Percentiles rank a stretch among this genome's conserved stretches.
phyloP scores from a whole-genome alignment of 371 early-diverging fungal genomes.

The Rhizomucor pusillus region DNA sequence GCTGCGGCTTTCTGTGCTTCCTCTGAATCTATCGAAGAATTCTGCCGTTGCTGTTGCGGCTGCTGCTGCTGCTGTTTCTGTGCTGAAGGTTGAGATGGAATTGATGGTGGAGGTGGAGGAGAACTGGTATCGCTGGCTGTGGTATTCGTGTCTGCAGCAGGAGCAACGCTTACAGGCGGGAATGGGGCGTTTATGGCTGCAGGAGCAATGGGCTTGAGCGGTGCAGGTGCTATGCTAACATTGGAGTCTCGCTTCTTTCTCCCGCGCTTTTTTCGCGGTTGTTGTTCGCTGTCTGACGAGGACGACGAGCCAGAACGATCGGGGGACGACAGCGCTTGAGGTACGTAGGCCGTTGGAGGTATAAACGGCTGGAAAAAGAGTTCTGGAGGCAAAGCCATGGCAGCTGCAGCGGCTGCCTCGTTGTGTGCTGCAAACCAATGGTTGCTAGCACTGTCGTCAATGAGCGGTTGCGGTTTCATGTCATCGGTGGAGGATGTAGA shows the following conservation, averaged over 20 bases:
- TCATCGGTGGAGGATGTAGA: conserved; percentile 9
- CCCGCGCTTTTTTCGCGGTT: conserved; percentile 42
- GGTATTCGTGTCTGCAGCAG: neutral
- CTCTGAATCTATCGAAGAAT: conserved; percentile 8
- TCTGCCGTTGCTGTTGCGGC: conserved; percentile 5
- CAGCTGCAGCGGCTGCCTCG: conserved; percentile 4
- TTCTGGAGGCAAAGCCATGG: neutral
- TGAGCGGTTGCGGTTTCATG: neutral
- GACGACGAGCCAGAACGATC: conserved; percentile 9
- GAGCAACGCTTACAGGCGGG: neutral
- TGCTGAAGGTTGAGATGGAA: neutral
- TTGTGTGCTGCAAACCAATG: conserved; percentile 6
- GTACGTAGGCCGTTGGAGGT: conserved; percentile 1
- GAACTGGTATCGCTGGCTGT: conserved; percentile 8
- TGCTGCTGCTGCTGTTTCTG: conserved; percentile 11
- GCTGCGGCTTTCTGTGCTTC: conserved; percentile 35
- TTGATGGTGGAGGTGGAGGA: conserved; percentile 5
- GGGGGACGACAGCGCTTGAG: neutral
- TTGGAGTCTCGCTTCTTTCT: conserved; percentile 37
- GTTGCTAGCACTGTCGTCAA: neutral
- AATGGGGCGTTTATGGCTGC: neutral
- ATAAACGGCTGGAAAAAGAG: neutral
- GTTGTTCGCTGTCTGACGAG: conserved; percentile 22
- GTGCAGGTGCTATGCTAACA: conserved; percentile 27
- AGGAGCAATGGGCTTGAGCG: conserved; percentile 13